These are phyloP conservation scores for Trametes sanguinea DNA, from an alignment of 768 basidiomycete genomes.

Conservation along the genomic window DNA sequence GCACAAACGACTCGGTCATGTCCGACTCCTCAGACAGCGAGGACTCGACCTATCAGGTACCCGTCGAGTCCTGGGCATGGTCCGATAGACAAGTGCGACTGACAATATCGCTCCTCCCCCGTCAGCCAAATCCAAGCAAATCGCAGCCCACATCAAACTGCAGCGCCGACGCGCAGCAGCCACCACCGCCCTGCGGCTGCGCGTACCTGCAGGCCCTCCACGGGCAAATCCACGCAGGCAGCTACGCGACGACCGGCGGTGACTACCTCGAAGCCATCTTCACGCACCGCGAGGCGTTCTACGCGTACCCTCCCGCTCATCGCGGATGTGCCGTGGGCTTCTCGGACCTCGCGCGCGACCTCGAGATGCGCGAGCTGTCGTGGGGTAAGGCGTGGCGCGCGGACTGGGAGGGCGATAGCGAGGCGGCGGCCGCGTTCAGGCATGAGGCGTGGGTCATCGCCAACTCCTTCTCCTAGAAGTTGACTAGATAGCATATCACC, in stretches of 20 bases:
- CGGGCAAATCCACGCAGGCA: conserved; percentile 30
- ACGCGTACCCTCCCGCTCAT: conserved; percentile 64
- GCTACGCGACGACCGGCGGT: conserved; percentile 60
- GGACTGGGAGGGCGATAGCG: conserved; percentile 67
- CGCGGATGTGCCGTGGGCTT: conserved; percentile 62
- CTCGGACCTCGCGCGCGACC: conserved; percentile 60
- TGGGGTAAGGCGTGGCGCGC: conserved; percentile 64
- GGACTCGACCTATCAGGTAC: conserved; percentile 31
- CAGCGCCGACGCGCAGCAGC: conserved; percentile 18
- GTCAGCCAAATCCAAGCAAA: conserved; percentile 17
- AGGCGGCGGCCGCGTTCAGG: conserved; percentile 68
- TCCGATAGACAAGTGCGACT: background rate
- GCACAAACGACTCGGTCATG: conserved; percentile 27
- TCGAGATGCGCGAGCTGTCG: conserved; percentile 54
- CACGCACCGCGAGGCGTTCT: conserved; percentile 71
- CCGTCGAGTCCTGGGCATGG: background rate
- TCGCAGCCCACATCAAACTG: conserved; percentile 21
- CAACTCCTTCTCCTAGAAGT: conserved; percentile 7
- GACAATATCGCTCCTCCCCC: background rate
- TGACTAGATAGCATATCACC: background rate
- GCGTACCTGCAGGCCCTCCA: conserved; percentile 35
- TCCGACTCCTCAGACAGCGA: conserved; percentile 32
- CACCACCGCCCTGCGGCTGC: conserved; percentile 32
- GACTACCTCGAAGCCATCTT: conserved; percentile 80
- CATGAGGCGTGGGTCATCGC: conserved; percentile 68